These are phyloP conservation scores for Lentinus tigrinus DNA, from an alignment of 768 basidiomycete species.

Conservation along the genomic window DNA sequence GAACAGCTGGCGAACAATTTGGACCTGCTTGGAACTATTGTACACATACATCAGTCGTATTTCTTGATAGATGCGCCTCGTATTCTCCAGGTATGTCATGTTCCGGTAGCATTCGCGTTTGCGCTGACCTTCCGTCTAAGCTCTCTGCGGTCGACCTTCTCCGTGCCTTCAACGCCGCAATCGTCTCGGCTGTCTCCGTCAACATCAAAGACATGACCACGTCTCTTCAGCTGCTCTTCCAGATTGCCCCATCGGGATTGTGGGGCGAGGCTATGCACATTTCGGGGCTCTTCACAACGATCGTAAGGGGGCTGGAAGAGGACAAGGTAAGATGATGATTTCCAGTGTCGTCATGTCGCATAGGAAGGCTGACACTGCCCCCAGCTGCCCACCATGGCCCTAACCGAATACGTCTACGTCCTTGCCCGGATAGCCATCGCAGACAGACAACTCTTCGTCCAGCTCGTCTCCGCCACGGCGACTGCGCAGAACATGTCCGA, in stretches of 20 bases:
- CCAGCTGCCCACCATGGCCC: constrained; percentile 42
- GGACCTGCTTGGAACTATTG: constrained; percentile 70
- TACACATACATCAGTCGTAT: constrained; percentile 73
- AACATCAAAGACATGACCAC: constrained; percentile 68
- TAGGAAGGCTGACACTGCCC: neutral
- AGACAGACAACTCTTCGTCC: constrained; percentile 65
- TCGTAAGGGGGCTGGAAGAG: constrained; percentile 59
- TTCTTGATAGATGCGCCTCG: constrained; percentile 63
- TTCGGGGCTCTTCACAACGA: constrained; percentile 67
- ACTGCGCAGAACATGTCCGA: constrained; percentile 47
- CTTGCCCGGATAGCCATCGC: constrained; percentile 71
- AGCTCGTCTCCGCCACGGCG: constrained; percentile 67
- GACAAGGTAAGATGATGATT: constrained; percentile 51
- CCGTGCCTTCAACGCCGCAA: constrained; percentile 49
- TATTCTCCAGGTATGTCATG: constrained; percentile 58
- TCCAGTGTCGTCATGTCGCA: neutral
- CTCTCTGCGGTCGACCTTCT: constrained; percentile 56
- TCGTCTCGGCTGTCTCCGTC: constrained; percentile 46
- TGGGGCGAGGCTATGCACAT: constrained; percentile 77
- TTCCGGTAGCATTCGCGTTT: neutral
- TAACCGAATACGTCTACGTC: constrained; percentile 72
- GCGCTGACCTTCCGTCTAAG: constrained; percentile 34
- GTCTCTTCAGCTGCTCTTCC: constrained; percentile 57
- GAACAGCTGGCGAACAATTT: constrained; percentile 64
- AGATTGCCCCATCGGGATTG: constrained; percentile 55